Evolutionary conservation across 2,329 filamentous ascomycete species (phyloP), one percentile per base, ranked within the genome.

Genomic region (Dothideomycetes sp.): DNA sequence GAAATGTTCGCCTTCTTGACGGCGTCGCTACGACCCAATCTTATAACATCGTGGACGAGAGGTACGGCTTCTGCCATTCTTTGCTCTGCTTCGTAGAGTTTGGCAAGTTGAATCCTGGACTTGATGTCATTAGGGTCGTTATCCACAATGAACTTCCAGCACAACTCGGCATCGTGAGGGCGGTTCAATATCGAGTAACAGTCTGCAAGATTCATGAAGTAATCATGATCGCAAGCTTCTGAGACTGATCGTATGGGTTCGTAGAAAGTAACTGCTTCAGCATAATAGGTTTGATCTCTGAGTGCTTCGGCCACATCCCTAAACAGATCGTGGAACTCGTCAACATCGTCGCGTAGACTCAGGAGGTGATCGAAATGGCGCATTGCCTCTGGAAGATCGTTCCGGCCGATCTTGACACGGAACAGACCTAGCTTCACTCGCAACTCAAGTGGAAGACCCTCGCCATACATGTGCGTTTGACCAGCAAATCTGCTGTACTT

Each of bases 371-470:
- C 64, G 43, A 71, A 62, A 46, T 71, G 68, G 24, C 52, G 53
- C 56, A 65, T 43, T 4, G 85, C 87, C 64, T 96, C 89, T 11
- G 76, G 65, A 16, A 69, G 61, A 46, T 73, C 56, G 6, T 22
- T 19, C 28, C 30, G 31, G 7, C 76, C 78, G 45, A 85, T 67
- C 41, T 77, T 79, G 24, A 94, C 64, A n/a, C 91, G 78, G 56
- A 86, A 89, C 4, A 89, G 66, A 3, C 84, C 89, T 47, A 98
- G 66, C 55, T 89, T 91, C 20, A 85, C 75, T 15, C 89, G 79
- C 29, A 98, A 67, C 50, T 95, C 87, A 4, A 88, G 60, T 0
- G 88, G 89, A 27, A 95, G 66, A 1, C 79, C 77, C 27, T 71
- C 60, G 0, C 85, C 87, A 57, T 94, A 94, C 0, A 70, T 66